Conservation (phyloP, 139 green algal genomes). For the Ettlia oleoabundans region DNA sequence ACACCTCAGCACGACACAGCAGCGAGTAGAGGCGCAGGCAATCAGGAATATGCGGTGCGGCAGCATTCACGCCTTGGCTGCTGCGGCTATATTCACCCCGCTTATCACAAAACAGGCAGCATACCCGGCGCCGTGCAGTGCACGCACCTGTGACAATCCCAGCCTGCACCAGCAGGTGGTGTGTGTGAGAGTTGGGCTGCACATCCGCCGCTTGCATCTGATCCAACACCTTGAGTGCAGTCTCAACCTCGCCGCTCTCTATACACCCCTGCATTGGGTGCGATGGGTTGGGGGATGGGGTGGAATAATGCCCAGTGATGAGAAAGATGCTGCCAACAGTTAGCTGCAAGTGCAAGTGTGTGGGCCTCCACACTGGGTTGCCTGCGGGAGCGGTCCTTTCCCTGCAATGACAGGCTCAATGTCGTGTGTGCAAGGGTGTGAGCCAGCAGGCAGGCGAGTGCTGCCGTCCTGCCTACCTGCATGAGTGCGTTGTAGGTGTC, state of each 20-base stretch:
- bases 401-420: too few relatives aligned
- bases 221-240: constrained; percentile 18
- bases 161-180: constrained; percentile 28
- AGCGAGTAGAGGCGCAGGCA: too few relatives aligned
- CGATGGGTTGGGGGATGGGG: neutral
- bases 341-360: too few relatives aligned
- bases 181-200: constrained; percentile 18
- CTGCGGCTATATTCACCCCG: too few relatives aligned
- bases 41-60: too few relatives aligned
- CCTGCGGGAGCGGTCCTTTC: too few relatives aligned
- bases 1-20: neutral
- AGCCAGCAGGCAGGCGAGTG: neutral
- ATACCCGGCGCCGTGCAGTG: too few relatives aligned
- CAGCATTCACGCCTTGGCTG: too few relatives aligned
- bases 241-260: neutral
- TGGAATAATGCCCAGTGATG: too few relatives aligned
- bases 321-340: too few relatives aligned
- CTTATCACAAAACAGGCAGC: neutral
- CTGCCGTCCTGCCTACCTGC: neutral
- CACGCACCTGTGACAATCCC: constrained; percentile 15
- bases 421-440: neutral
- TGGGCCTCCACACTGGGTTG: too few relatives aligned
- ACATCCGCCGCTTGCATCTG: constrained; percentile 19
- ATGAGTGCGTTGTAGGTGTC: constrained; percentile 44
- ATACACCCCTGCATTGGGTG: constrained; percentile 16